Percentiles rank a stretch among this genome's conserved stretches.
Evolutionary conservation across 805 yeast genomes (phyloP).

Genomic region (Wickerhamomyces strasburgensis): DNA sequence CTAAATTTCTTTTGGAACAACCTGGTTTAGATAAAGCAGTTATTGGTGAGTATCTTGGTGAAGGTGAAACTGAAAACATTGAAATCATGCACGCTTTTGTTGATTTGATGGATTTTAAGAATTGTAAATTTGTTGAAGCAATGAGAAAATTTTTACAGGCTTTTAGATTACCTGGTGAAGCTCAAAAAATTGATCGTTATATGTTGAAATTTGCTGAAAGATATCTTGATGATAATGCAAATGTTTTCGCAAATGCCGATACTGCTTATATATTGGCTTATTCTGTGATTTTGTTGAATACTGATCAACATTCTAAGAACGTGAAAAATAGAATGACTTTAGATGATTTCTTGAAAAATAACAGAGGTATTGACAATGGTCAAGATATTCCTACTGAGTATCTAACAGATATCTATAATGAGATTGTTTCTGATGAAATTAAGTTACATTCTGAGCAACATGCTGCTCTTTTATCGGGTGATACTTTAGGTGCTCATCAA

Average conservation of each 20-base stretch:
- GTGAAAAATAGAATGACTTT: constrained; percentile 82
- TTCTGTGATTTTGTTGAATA: constrained; percentile 88
- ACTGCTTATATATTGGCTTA: constrained; percentile 90
- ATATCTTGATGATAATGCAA: constrained; percentile 82
- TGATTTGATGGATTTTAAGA: constrained; percentile 74
- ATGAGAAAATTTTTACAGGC: constrained; percentile 78
- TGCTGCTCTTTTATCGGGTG: constrained; percentile 77
- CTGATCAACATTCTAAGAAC: constrained; percentile 89
- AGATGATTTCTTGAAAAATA: constrained; percentile 82
- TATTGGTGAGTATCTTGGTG: constrained; percentile 91
- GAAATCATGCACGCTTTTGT: constrained; percentile 92
- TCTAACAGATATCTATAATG: constrained; percentile 64
- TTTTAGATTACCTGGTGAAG: constrained; percentile 95
- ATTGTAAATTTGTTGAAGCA: constrained; percentile 73
- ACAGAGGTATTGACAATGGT: constrained; percentile 90
- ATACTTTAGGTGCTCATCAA: constrained; percentile 32
- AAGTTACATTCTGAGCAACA: constrained; percentile 91
- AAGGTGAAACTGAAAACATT: constrained; percentile 71
- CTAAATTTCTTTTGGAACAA: constrained; percentile 64
- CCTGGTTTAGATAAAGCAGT: constrained; percentile 78
- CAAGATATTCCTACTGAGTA: constrained; percentile 74
- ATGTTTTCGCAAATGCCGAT: constrained; percentile 86
- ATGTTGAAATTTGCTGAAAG: constrained; percentile 97
- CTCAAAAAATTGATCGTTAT: constrained; percentile 94
- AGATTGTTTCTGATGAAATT: constrained; percentile 80